Evolutionary conservation across 2,329 filamentous ascomycete species (phyloP).

Genomic region (Fusarium sp.): DNA sequence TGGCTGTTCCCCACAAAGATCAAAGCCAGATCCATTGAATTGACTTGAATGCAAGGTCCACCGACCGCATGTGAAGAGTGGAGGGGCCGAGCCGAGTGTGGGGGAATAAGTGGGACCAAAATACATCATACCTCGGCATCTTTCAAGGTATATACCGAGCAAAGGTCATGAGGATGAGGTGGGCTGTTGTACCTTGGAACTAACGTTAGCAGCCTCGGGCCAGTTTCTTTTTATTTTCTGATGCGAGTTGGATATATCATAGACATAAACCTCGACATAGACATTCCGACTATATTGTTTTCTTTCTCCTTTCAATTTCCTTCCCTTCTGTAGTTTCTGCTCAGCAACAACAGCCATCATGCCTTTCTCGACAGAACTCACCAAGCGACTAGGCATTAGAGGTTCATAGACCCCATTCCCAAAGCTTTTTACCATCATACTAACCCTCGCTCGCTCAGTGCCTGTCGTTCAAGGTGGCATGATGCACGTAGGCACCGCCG

Average conservation of each 20-base stretch:
- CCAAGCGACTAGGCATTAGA: conserved; percentile 67
- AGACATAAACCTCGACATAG: conserved; percentile 2
- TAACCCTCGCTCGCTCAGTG: conserved; percentile 58
- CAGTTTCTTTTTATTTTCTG: conserved; percentile 7
- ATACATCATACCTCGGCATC: conserved; percentile 37
- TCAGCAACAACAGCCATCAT: conserved; percentile 50
- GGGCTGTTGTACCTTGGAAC: too few species aligned
- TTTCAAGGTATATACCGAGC: conserved; percentile 1
- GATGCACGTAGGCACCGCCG: conserved; percentile 87
- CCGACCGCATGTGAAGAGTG: conserved; percentile 35
- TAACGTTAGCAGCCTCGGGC: conserved; percentile 22
- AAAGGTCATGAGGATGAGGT: neutral
- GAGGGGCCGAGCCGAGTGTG: conserved; percentile 35
- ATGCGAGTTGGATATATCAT: neutral
- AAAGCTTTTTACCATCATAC: neutral
- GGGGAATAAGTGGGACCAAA: conserved; percentile 2
- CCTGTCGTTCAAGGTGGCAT: conserved; percentile 88
- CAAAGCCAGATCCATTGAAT: neutral
- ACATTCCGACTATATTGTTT: neutral
- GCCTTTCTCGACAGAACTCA: conserved; percentile 69
- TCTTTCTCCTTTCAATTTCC: neutral
- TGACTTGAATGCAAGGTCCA: neutral
- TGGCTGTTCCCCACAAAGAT: conserved; percentile 12
- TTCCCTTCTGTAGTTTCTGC: neutral
- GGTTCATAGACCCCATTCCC: conserved; percentile 45